These are phyloP conservation scores for Barnettozyma pratensis DNA, from an alignment of 805 yeast species.

Conservation along the genomic window DNA sequence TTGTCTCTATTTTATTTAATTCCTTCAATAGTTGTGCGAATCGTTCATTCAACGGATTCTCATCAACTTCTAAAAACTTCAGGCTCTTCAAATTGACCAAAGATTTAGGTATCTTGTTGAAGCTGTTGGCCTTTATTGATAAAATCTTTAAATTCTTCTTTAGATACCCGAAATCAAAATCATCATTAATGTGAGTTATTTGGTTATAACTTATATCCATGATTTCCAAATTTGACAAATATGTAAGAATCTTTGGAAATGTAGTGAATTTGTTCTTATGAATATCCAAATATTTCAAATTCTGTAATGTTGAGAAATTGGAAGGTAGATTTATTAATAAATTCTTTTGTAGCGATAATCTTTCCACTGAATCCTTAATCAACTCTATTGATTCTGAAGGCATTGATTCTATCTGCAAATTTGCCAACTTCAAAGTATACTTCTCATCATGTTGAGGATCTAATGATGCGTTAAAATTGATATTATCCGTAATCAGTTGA, in stretches of 20 bases:
- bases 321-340: slow-evolving; percentile 42
- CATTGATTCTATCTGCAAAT: slow-evolving; percentile 32
- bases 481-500: slow-evolving; percentile 22
- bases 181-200: slow-evolving; percentile 43
- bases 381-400: slow-evolving; percentile 35
- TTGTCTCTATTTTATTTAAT: slow-evolving; percentile 29
- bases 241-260: slow-evolving; percentile 44
- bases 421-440: slow-evolving; percentile 34
- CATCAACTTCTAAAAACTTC: slow-evolving; percentile 53
- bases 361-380: slow-evolving; percentile 35
- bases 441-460: slow-evolving; percentile 15
- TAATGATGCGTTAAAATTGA: slow-evolving; percentile 12
- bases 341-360: slow-evolving; percentile 53
- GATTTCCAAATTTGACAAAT: slow-evolving; percentile 46
- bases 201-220: slow-evolving; percentile 60
- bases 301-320: slow-evolving; percentile 37
- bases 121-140: slow-evolving; percentile 54
- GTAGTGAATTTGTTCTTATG: slow-evolving; percentile 52
- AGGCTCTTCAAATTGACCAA: slow-evolving; percentile 48
- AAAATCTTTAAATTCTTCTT: slow-evolving; percentile 44
- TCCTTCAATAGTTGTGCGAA: slow-evolving; percentile 34
- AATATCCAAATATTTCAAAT: slow-evolving; percentile 57
- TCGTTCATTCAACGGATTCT: slow-evolving; percentile 55
- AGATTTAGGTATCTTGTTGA: slow-evolving; percentile 49
- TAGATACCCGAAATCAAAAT: slow-evolving; percentile 36